These are phyloP conservation scores for Hypsizygus marmoreus DNA, from an alignment of 768 basidiomycete genomes.

Conservation along the genomic window DNA sequence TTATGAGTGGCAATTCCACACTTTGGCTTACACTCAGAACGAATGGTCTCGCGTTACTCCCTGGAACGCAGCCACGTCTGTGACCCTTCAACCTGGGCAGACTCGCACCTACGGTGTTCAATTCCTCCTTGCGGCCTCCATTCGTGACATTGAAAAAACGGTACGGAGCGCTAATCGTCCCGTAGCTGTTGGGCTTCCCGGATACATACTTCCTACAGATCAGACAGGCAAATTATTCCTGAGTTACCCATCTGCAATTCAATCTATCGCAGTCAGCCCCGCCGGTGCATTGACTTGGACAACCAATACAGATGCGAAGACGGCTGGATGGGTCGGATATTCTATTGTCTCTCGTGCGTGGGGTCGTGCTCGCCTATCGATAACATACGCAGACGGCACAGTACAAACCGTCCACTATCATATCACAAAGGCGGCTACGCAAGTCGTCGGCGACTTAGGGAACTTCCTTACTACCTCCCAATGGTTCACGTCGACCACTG, in stretches of 20 bases:
- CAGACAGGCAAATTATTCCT: constrained; percentile 54
- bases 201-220: constrained; percentile 53
- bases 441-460: constrained; percentile 49
- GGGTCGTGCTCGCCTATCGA: constrained; percentile 50
- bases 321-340: constrained; percentile 47
- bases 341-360: constrained; percentile 44
- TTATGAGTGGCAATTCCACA: constrained; percentile 64
- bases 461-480: constrained; percentile 55
- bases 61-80: constrained; percentile 55
- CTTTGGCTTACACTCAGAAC: constrained; percentile 55
- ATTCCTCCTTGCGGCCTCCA: constrained; percentile 51
- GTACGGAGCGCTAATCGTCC: constrained; percentile 43
- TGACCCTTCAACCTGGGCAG: constrained; percentile 45
- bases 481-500: constrained; percentile 50
- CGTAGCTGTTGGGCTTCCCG: constrained; percentile 53
- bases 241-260: constrained; percentile 41
- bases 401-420: constrained; percentile 57
- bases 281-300: constrained; percentile 48
- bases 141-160: constrained; percentile 49
- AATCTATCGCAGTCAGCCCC: constrained; percentile 45
- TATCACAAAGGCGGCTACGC: constrained; percentile 46
- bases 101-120: constrained; percentile 55
- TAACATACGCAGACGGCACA: constrained; percentile 52
- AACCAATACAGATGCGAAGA: constrained; percentile 43
- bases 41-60: constrained; percentile 54